These are phyloP conservation scores for Lepidium campestre DNA, from an alignment of 441 rosid species.

Conservation along the genomic window DNA sequence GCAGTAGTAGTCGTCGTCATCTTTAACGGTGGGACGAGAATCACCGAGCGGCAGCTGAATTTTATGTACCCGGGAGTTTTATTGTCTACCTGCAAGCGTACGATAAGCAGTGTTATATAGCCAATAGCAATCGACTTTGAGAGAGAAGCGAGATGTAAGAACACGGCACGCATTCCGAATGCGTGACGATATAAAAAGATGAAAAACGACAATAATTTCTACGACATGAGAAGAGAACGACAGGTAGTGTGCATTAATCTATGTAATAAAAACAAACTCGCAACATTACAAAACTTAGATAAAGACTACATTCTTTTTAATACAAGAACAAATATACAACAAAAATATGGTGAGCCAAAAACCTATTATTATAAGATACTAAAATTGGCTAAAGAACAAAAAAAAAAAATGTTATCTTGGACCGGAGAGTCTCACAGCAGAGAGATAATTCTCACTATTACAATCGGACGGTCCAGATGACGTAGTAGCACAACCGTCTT, in stretches of 20 bases:
- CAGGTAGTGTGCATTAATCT: neutral
- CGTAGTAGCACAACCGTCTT: slow-evolving; percentile 57
- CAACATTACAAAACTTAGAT: neutral
- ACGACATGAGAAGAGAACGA: neutral
- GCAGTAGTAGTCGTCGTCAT: slow-evolving; percentile 35
- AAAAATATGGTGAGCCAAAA: slow-evolving; percentile 10
- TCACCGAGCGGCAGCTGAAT: neutral
- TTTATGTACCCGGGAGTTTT: neutral
- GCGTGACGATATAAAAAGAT: neutral
- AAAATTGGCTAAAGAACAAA: neutral
- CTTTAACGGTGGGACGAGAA: slow-evolving; percentile 29
- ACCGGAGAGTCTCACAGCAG: slow-evolving; percentile 85
- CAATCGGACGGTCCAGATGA: slow-evolving; percentile 74
- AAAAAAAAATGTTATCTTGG: slow-evolving; percentile 54
- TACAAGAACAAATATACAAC: neutral
- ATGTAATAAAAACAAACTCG: neutral
- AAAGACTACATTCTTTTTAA: neutral
- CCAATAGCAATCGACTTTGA: neutral
- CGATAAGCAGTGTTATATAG: neutral
- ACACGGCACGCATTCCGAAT: slow-evolving; percentile 9
- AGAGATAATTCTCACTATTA: slow-evolving; percentile 60
- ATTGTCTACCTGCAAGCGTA: neutral
- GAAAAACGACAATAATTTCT: slow-evolving; percentile 5
- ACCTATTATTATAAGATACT: slow-evolving; percentile 12
- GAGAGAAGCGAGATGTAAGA: neutral